These are phyloP conservation scores for Aspergillus aculeatus DNA, from an alignment of 2,329 filamentous ascomycete species.

Conservation along the genomic window DNA sequence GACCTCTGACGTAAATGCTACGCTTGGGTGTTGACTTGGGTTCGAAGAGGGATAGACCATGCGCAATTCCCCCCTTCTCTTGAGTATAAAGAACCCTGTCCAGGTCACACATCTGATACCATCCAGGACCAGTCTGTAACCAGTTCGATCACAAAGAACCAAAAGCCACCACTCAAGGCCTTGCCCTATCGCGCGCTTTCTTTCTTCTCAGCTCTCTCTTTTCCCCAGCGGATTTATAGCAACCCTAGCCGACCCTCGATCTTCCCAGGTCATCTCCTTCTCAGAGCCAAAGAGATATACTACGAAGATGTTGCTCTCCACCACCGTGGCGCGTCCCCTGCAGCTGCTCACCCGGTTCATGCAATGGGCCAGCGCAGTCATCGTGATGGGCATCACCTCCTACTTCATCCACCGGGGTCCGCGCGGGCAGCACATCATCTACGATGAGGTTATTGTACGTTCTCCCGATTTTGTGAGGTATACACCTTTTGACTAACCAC, in stretches of 20 bases:
- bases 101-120: not conserved
- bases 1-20: slow-evolving; percentile 5
- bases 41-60: not conserved
- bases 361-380: slow-evolving; percentile 41
- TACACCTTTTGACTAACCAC: too few relatives aligned
- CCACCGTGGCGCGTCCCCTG: slow-evolving; percentile 29
- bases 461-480: not conserved
- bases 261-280: too few relatives aligned
- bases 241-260: not conserved
- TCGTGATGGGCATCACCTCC: slow-evolving; percentile 43
- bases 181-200: not conserved
- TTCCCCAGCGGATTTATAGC: not conserved
- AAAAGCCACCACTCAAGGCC: not conserved
- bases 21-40: not conserved
- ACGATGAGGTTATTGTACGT: slow-evolving; percentile 42
- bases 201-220: not conserved
- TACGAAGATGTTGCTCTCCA: slow-evolving; percentile 24
- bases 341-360: slow-evolving; percentile 32
- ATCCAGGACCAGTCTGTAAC: not conserved
- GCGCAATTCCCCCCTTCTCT: not conserved
- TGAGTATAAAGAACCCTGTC: slow-evolving; percentile 3
- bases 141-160: not conserved
- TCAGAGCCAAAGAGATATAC: too few relatives aligned
- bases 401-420: slow-evolving; percentile 39
- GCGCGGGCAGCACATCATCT: slow-evolving; percentile 37